Percentiles rank a stretch among this genome's conserved stretches.
phyloP scores from a whole-genome alignment of 768 basidiomycete species.

The Phlegmacium glaucopus region DNA sequence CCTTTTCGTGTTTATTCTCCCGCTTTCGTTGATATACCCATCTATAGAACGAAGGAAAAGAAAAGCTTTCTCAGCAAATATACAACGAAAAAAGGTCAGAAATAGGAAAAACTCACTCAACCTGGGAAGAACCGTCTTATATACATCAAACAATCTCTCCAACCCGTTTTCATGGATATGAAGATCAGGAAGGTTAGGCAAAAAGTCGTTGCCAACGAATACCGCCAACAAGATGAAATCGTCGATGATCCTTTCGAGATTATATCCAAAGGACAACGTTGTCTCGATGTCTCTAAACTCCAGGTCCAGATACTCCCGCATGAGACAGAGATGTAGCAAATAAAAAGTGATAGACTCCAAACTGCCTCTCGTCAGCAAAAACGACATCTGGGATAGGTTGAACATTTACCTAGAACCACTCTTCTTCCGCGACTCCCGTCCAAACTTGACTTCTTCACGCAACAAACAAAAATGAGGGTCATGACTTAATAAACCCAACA shows the following conservation, averaged over 20 bases:
- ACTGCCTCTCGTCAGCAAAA: no score
- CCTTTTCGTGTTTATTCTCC: constrained; percentile 73
- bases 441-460: constrained; percentile 98
- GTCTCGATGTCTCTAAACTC: constrained; percentile 80
- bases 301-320: constrained; percentile 96
- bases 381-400: no score
- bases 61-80: neutral
- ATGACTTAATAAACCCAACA: constrained; percentile 95
- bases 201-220: constrained; percentile 97
- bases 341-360: constrained; percentile 89
- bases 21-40: constrained; percentile 92
- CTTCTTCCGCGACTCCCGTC: constrained; percentile 75
- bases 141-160: constrained; percentile 90
- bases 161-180: constrained; percentile 98
- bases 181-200: constrained; percentile 93
- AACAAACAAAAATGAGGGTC: constrained; percentile 98
- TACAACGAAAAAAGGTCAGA: neutral
- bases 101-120: constrained; percentile 40
- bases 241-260: constrained; percentile 92
- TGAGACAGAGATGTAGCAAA: constrained; percentile 87
- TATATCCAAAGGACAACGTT: constrained; percentile 75
- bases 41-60: constrained; percentile 37
- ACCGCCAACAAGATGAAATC: constrained; percentile 97
- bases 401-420: constrained; percentile 47
- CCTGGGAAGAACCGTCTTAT: constrained; percentile 86